phyloP scores from a whole-genome alignment of 257 asterid genomes.

The Nicotiana attenuata region DNA sequence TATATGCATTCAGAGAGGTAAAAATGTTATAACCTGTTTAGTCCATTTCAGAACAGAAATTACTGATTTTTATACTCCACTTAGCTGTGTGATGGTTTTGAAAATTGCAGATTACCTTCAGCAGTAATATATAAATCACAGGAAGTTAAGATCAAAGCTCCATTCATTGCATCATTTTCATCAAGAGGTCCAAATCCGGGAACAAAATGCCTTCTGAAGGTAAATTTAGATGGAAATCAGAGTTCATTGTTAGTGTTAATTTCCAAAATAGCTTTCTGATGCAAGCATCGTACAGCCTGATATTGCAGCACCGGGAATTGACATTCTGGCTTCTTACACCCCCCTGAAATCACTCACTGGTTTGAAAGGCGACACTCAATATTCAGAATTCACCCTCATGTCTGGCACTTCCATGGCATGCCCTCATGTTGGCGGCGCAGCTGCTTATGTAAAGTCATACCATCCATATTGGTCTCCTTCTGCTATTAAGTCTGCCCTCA shows the following conservation, averaged over 20 bases:
- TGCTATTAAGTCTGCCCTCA: constrained; percentile 79
- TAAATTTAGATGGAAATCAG: constrained; percentile 13
- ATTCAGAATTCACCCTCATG: constrained; percentile 68
- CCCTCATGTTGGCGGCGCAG: constrained; percentile 78
- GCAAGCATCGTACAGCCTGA: constrained; percentile 60
- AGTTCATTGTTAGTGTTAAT: background rate
- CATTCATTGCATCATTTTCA: constrained; percentile 77
- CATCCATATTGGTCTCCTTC: constrained; percentile 86
- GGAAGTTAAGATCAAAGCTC: constrained; percentile 64
- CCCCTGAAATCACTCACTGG: constrained; percentile 68
- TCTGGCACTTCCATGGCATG: constrained; percentile 97
- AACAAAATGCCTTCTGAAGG: constrained; percentile 63
- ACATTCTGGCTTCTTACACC: constrained; percentile 80
- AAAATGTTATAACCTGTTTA: background rate
- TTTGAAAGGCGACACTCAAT: constrained; percentile 56
- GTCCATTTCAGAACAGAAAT: background rate
- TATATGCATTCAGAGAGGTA: constrained; percentile 66
- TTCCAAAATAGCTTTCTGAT: constrained; percentile 4
- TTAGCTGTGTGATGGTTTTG: background rate
- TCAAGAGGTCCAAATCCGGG: constrained; percentile 83
- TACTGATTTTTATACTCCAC: background rate
- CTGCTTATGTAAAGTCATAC: constrained; percentile 85
- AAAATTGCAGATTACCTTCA: constrained; percentile 54
- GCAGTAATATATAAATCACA: constrained; percentile 61
- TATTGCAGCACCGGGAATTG: constrained; percentile 85